These are phyloP conservation scores for Styphnolobium japonicum DNA, from an alignment of 306 rosid genomes.

Conservation along the genomic window DNA sequence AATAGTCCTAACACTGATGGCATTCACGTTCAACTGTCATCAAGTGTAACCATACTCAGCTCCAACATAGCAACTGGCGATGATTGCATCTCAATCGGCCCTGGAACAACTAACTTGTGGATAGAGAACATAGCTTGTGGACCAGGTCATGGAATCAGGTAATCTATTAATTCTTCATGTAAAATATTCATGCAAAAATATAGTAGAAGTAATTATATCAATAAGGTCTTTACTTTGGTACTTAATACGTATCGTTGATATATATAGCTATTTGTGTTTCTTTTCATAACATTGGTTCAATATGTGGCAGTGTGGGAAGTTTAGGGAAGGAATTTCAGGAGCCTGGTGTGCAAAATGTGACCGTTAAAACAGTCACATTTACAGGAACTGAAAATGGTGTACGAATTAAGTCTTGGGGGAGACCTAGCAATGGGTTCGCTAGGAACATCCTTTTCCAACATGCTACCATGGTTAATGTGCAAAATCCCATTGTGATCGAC, in stretches of 20 bases:
- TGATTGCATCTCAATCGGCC: constrained; percentile 68
- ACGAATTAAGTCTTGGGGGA: constrained; percentile 61
- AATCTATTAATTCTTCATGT: neutral
- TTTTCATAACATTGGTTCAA: neutral
- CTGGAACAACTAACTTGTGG: constrained; percentile 61
- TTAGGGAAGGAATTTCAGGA: constrained; percentile 40
- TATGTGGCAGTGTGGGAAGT: constrained; percentile 50
- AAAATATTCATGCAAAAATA: no score
- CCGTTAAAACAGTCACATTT: constrained; percentile 40
- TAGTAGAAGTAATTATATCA: no score
- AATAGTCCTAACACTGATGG: constrained; percentile 65
- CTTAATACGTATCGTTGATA: no score
- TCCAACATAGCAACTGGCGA: constrained; percentile 54
- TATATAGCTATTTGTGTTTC: neutral
- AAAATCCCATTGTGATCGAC: constrained; percentile 49
- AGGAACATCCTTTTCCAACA: constrained; percentile 42
- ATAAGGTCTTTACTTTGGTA: no score
- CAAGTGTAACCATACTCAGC: constrained; percentile 38
- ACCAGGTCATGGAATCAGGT: constrained; percentile 74
- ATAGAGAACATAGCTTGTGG: constrained; percentile 54
- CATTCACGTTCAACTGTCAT: constrained; percentile 53
- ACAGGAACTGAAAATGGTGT: constrained; percentile 42
- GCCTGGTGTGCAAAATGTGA: constrained; percentile 54
- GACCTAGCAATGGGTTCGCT: constrained; percentile 49
- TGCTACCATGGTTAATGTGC: constrained; percentile 34